Evolutionary conservation across 108 stramenopile genomes (phyloP).

Genomic region (Thalassiosira profunda): DNA sequence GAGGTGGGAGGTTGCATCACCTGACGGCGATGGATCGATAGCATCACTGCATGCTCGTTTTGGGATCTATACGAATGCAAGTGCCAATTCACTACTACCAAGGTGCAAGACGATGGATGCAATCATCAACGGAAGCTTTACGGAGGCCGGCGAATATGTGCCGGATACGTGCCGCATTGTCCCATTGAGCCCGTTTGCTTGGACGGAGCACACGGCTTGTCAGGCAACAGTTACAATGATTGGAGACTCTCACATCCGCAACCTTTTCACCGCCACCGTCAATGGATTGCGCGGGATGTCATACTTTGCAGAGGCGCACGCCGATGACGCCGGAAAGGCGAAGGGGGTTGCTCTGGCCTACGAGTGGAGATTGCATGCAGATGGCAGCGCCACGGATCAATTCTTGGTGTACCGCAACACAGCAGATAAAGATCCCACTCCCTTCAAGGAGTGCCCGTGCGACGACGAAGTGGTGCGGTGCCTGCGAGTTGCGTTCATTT

Average conservation of each 20-base stretch:
- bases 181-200: slow-evolving; percentile 31
- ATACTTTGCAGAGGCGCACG: slow-evolving; percentile 32
- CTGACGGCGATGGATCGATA: no score
- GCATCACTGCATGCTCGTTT: slow-evolving; percentile 29
- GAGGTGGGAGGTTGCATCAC: no score
- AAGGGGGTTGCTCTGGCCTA: slow-evolving; percentile 20
- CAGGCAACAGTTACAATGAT: slow-evolving; percentile 37
- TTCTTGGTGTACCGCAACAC: slow-evolving; percentile 5
- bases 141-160: slow-evolving; percentile 2
- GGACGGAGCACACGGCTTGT: slow-evolving; percentile 21
- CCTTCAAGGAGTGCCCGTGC: slow-evolving; percentile 23
- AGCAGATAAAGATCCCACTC: neutral
- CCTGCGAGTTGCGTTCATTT: slow-evolving; percentile 27
- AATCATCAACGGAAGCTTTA: slow-evolving; percentile 6
- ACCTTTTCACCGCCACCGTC: slow-evolving; percentile 41
- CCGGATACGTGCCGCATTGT: slow-evolving; percentile 19
- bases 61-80: neutral
- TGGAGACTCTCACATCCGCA: slow-evolving; percentile 38
- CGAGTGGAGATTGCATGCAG: slow-evolving; percentile 15
- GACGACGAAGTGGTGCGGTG: slow-evolving; percentile 15
- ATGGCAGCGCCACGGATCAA: slow-evolving; percentile 26
- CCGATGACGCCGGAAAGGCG: slow-evolving; percentile 2
- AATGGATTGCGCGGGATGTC: slow-evolving; percentile 28
- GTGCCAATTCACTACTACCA: neutral
- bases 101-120: slow-evolving; percentile 14